phyloP scores from a whole-genome alignment of 2,329 filamentous ascomycete genomes.

The Exophiala sideris region DNA sequence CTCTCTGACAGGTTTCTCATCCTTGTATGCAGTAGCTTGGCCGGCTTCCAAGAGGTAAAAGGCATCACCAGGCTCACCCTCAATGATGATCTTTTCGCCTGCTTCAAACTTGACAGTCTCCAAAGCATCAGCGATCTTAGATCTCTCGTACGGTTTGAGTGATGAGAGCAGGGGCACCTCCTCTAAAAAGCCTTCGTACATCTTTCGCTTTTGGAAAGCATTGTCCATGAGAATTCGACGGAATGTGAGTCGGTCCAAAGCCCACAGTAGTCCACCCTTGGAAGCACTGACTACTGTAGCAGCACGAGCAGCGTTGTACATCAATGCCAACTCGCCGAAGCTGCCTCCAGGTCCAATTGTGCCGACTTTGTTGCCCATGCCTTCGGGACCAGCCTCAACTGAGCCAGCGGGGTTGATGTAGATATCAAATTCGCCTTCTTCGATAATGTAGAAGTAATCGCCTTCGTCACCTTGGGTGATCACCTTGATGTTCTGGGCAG shows the following conservation, averaged over 20 bases:
- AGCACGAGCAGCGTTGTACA: conserved; percentile 97
- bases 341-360: conserved; percentile 83
- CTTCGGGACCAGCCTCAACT: conserved; percentile 74
- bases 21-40: conserved; percentile 81
- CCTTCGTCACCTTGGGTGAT: conserved; percentile 94
- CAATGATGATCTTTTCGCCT: conserved; percentile 79
- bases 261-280: conserved; percentile 78
- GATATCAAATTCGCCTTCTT: conserved; percentile 85
- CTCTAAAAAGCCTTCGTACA: conserved; percentile 96
- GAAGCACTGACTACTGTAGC: conserved; percentile 88
- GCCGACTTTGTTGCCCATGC: conserved; percentile 77
- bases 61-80: conserved; percentile 85
- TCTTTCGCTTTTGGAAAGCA: conserved; percentile 88
- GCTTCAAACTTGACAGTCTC: conserved; percentile 82
- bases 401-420: conserved; percentile 78
- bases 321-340: conserved; percentile 93
- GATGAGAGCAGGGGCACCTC: conserved; percentile 82
- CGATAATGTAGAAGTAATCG: conserved; percentile 97
- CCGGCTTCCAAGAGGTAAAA: conserved; percentile 90
- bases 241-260: conserved; percentile 92
- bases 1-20: conserved; percentile 67
- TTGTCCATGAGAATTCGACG: conserved; percentile 97
- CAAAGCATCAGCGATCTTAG: conserved; percentile 94
- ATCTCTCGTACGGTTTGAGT: conserved; percentile 86
- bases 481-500: conserved; percentile 83